phyloP scores from a whole-genome alignment of 83 land plant genomes.

The Isoetes engelmannii region DNA sequence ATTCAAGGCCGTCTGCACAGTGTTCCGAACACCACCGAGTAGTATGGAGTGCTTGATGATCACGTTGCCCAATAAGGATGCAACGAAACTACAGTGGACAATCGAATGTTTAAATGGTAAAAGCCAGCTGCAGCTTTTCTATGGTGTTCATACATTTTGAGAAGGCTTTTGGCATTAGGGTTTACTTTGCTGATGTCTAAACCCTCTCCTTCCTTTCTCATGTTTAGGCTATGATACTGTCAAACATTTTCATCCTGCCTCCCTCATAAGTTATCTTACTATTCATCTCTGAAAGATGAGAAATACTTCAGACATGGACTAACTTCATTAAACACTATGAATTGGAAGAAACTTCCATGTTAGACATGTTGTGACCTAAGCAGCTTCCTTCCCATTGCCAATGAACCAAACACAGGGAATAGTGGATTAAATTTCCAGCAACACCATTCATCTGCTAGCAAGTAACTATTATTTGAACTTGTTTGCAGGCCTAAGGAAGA shows the following conservation, averaged over 20 bases:
- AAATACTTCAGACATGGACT: too few relatives aligned
- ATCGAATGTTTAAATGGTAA: slow-evolving; percentile 73
- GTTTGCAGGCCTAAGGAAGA: slow-evolving; percentile 64
- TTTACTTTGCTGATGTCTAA: too few relatives aligned
- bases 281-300: too few relatives aligned
- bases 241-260: not conserved
- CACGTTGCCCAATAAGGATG: slow-evolving; percentile 55
- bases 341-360: too few relatives aligned
- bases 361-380: too few relatives aligned
- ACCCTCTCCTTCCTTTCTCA: too few relatives aligned
- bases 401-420: too few relatives aligned
- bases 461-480: not conserved
- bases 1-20: slow-evolving; percentile 42
- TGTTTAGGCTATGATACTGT: not conserved
- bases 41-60: slow-evolving; percentile 58
- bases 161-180: too few relatives aligned
- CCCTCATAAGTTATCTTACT: not conserved
- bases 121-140: not conserved
- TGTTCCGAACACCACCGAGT: slow-evolving; percentile 70
- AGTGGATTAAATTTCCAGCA: too few relatives aligned
- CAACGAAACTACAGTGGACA: slow-evolving; percentile 76
- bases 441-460: not conserved
- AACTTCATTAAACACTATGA: too few relatives aligned
- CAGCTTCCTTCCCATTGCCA: too few relatives aligned
- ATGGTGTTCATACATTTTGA: not conserved